A percentile compares a stretch with the other conserved stretches of the same genome.
Evolutionary conservation across 805 yeast species (phyloP).

Genomic region (Metschnikowia baotianmanensis): DNA sequence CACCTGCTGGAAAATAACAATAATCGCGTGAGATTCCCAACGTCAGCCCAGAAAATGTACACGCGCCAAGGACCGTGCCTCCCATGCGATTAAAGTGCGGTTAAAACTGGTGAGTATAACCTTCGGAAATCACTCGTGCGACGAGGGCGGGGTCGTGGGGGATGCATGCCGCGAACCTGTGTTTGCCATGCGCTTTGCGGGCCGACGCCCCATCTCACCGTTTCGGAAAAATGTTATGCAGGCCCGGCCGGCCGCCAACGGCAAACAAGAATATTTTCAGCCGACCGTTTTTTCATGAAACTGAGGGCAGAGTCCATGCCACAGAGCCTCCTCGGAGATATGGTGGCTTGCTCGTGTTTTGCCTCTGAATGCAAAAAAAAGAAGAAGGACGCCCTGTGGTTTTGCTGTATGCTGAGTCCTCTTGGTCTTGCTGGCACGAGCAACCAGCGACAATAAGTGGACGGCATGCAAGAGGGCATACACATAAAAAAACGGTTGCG

Average conservation of each 20-base stretch:
- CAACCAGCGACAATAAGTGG: too few species aligned
- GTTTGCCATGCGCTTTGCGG: constrained; percentile 8
- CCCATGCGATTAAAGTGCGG: too few species aligned
- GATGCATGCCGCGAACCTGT: constrained; percentile 8
- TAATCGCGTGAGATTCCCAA: constrained; percentile 1
- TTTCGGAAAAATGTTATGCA: constrained; percentile 2
- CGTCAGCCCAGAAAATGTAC: too few species aligned
- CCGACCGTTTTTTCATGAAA: not conserved
- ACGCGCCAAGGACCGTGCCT: too few species aligned
- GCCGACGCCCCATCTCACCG: constrained; percentile 1
- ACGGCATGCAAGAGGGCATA: constrained; percentile 1
- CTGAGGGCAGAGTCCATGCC: too few species aligned
- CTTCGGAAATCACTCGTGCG: constrained; percentile 8
- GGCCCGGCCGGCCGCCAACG: not conserved
- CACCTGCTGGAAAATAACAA: not conserved
- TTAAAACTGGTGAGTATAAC: constrained; percentile 5
- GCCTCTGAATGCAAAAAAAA: not conserved
- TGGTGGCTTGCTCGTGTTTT: not conserved
- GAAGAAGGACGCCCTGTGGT: too few species aligned
- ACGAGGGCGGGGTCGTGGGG: constrained; percentile 7
- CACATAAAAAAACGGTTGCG: not conserved
- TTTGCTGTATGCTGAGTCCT: too few species aligned
- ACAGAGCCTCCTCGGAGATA: too few species aligned
- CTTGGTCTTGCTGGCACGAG: too few species aligned
- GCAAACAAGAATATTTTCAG: not conserved